These are phyloP conservation scores for Xerocomus amazonicus DNA, from an alignment of 1,284 basidiomycete genomes.

Conservation along the genomic window DNA sequence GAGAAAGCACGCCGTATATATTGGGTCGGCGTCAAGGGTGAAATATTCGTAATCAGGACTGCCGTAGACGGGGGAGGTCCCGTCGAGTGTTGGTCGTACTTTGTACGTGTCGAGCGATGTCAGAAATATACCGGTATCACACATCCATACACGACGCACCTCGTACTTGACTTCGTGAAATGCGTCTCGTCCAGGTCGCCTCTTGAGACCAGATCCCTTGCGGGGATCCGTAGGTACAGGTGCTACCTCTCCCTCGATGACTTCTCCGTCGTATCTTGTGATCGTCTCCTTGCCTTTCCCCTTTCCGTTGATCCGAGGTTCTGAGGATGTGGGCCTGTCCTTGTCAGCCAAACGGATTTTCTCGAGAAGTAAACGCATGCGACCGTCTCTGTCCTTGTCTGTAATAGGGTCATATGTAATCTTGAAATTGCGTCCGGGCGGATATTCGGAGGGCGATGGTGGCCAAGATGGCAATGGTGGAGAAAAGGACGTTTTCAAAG, in stretches of 20 bases:
- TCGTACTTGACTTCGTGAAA: conserved; percentile 57
- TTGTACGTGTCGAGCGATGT: conserved; percentile 15
- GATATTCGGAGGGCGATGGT: conserved; percentile 43
- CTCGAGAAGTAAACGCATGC: conserved; percentile 50
- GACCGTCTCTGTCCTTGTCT: conserved; percentile 46
- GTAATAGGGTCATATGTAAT: conserved; percentile 60
- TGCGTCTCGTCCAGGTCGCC: conserved; percentile 40
- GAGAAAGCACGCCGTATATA: conserved; percentile 70
- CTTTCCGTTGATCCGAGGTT: conserved; percentile 55
- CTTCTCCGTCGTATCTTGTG: conserved; percentile 54
- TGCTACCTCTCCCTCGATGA: conserved; percentile 45
- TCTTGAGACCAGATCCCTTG: conserved; percentile 41
- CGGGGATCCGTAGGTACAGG: conserved; percentile 55
- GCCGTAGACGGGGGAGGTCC: conserved; percentile 75
- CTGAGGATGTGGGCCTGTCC: conserved; percentile 25
- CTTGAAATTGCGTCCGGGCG: conserved; percentile 49
- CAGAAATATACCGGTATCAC: conserved; percentile 6
- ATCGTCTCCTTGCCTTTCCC: conserved; percentile 60
- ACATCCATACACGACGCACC: conserved; percentile 42
- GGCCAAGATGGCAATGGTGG: conserved; percentile 45
- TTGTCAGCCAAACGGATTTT: conserved; percentile 43
- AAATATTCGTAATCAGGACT: conserved; percentile 73
- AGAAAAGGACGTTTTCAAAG: conserved; percentile 33
- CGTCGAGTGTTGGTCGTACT: conserved; percentile 78
- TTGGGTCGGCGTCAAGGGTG: conserved; percentile 66